Conservation (phyloP, 2,329 filamentous ascomycete genomes). For the Orbilia brochopaga region DNA sequence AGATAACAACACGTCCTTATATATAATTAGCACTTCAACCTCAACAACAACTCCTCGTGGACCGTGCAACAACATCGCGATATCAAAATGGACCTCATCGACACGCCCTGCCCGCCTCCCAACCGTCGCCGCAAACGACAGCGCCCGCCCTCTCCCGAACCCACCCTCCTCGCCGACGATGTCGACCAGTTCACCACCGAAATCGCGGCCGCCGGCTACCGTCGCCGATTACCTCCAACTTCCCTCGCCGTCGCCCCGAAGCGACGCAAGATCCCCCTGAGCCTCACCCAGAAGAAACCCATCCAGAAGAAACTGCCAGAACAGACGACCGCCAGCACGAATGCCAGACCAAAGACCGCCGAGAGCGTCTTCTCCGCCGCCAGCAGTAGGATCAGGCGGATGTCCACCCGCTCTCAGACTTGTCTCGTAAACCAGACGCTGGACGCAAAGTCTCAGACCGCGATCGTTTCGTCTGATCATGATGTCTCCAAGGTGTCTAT, state of each 20-base stretch:
- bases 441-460: slow-evolving; percentile 35
- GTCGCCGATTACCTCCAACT: slow-evolving; percentile 15
- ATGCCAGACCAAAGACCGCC: neutral
- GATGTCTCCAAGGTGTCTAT: neutral
- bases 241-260: slow-evolving; percentile 37
- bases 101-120: slow-evolving; percentile 39
- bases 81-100: slow-evolving; percentile 31
- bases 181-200: slow-evolving; percentile 15
- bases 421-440: no score
- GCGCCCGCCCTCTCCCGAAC: slow-evolving; percentile 28
- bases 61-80: neutral
- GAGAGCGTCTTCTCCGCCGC: neutral
- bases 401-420: slow-evolving; percentile 39
- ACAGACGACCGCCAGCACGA: no score
- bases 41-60: no score
- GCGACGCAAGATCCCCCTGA: slow-evolving; percentile 31
- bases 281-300: slow-evolving; percentile 8
- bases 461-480: neutral
- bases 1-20: no score
- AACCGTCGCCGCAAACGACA: slow-evolving; percentile 31
- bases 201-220: neutral
- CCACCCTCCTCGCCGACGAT: slow-evolving; percentile 18
- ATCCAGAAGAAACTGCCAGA: slow-evolving; percentile 9
- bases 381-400: slow-evolving; percentile 10
- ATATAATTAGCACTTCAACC: no score